These are phyloP conservation scores for Ormosia emarginata DNA, from an alignment of 306 rosid species.

Conservation along the genomic window DNA sequence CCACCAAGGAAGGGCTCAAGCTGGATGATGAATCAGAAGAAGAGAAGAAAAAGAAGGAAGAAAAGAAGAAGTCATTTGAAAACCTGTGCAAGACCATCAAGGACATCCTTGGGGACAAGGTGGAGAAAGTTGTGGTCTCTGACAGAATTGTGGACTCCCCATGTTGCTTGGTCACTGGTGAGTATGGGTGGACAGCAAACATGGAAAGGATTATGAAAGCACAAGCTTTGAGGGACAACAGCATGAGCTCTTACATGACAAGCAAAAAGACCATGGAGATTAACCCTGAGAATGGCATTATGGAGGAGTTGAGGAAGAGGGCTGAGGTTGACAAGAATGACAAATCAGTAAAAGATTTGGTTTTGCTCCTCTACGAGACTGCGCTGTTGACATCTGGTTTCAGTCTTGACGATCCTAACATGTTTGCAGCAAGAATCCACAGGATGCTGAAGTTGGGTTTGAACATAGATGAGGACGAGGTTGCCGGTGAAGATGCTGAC, in stretches of 20 bases:
- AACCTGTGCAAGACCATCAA: constrained; percentile 43
- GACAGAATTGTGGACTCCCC: constrained; percentile 68
- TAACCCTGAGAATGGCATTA: constrained; percentile 62
- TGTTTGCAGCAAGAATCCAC: constrained; percentile 47
- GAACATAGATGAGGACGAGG: constrained; percentile 44
- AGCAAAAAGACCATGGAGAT: constrained; percentile 71
- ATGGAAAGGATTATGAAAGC: constrained; percentile 76
- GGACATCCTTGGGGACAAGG: constrained; percentile 53
- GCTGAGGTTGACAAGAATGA: constrained; percentile 52
- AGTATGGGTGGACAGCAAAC: constrained; percentile 63
- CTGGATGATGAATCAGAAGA: constrained; percentile 56
- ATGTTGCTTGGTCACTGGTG: constrained; percentile 65
- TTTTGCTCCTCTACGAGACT: constrained; percentile 49
- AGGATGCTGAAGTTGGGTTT: constrained; percentile 61
- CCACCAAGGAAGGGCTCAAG: constrained; percentile 57
- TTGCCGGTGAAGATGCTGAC: constrained; percentile 40
- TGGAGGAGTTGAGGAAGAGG: constrained; percentile 66
- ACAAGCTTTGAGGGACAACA: constrained; percentile 53
- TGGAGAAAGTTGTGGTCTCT: constrained; percentile 55
- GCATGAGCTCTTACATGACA: constrained; percentile 59
- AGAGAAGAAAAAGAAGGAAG: constrained; percentile 48
- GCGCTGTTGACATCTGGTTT: constrained; percentile 55
- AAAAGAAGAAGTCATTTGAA: constrained; percentile 57
- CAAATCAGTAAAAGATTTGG: constrained; percentile 51
- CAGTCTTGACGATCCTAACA: constrained; percentile 62